Evolutionary conservation across 805 yeast species (phyloP), one percentile per base, ranked within the genome.

Genomic region (Tetrapisispora namnaoensis): DNA sequence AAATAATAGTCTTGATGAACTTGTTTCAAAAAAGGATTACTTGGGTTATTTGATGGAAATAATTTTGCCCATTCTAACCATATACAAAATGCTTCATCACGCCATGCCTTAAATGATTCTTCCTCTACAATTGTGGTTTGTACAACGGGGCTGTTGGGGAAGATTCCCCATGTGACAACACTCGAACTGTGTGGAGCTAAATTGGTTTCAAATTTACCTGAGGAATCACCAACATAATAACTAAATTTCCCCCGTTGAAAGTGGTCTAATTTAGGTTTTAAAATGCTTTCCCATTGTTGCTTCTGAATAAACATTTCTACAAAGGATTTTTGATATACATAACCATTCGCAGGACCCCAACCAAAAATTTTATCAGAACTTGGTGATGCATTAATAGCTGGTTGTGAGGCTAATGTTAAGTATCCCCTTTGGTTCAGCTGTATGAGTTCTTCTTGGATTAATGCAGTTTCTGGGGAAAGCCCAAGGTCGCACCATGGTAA

Each of bases 151-250:
- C 89, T 79, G 65, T 83, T 83, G 8, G 95, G 95, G 74, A 93
- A 91, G 2, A 86, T 95, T 53, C 98, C 99, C 99, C 99, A 93
- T 1, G 99, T 93, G 9, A 93, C 95, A 27, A 93, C 95, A 54
- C 82, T 83, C 41, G 88, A 81, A 32, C 46, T 42, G 20, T 69
- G 72, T 1, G 70, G 62, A 1, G 72, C 71, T 60, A 83, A 68
- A 56, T 84, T 88, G 2, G 93, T 77, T 28, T 73, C 70, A 53
- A 86, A 80, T 10, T 66, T 58, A 1, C 82, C 83, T 8, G 68
- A 57, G 10, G 78, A 65, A 63, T 83, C 88, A 37, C 93, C 89
- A 24, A 79, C 75, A 63, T 84, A 91, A 66, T 81, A 91, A 20
- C 90, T 83, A 17, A 86, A 74, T 21, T 71, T 71, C n/a, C 73